Evolutionary conservation across 495 filamentous ascomycete genomes (phyloP).

Genomic region (Chlorociboria aeruginascens): DNA sequence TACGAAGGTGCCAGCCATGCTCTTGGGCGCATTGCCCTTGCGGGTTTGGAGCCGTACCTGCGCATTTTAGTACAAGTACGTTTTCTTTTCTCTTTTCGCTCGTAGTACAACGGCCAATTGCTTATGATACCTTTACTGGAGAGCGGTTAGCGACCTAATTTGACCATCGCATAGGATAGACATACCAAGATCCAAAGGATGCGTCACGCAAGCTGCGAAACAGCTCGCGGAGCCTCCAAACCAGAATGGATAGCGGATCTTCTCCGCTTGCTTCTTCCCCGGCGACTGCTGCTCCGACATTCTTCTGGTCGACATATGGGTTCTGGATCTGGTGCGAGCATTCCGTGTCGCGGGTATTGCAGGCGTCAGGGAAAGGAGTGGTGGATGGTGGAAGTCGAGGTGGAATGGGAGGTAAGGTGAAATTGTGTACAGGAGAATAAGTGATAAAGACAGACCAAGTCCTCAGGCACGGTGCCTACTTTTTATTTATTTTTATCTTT

Average conservation of each 20-base stretch:
- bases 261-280: constrained; percentile 21
- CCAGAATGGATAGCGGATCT: constrained; percentile 74
- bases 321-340: constrained; percentile 12
- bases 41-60: constrained; percentile 86
- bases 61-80: not conserved
- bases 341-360: constrained; percentile 5
- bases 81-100: constrained; percentile 1
- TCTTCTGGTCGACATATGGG: constrained; percentile 19
- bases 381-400: not conserved
- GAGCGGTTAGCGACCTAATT: constrained; percentile 9
- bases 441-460: not conserved
- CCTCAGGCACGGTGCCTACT: not conserved
- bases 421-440: too few relatives aligned
- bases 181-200: constrained; percentile 76
- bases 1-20: constrained; percentile 70
- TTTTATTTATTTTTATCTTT: too few relatives aligned
- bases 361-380: not conserved
- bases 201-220: constrained; percentile 80
- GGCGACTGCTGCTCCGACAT: constrained; percentile 9
- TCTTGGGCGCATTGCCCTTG: constrained; percentile 48
- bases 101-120: not conserved
- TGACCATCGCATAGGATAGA: not conserved
- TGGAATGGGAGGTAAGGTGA: not conserved
- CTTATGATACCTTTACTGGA: constrained; percentile 39
- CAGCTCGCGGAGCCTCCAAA: constrained; percentile 88